phyloP scores from a whole-genome alignment of 495 filamentous ascomycete genomes.

The Aspergillus wentii region DNA sequence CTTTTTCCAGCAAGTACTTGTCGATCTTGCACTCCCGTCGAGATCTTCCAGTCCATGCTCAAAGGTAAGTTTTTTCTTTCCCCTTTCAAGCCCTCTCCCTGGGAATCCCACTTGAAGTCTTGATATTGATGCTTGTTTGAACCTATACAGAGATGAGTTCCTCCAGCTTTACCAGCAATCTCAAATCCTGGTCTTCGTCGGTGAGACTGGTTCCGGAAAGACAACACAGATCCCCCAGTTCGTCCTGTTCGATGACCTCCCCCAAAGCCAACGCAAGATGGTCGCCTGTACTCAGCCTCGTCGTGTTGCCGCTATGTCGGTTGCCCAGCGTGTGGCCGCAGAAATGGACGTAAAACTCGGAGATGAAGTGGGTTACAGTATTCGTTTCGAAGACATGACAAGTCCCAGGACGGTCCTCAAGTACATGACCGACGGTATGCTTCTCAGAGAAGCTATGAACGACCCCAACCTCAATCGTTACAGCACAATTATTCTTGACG shows the following conservation, averaged over 20 bases:
- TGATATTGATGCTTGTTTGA: too few species aligned
- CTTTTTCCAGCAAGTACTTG: slow-evolving; percentile 80
- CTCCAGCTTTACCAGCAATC: slow-evolving; percentile 84
- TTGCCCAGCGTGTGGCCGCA: slow-evolving; percentile 94
- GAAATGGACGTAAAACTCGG: slow-evolving; percentile 94
- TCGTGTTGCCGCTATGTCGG: slow-evolving; percentile 97
- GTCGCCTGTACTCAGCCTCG: slow-evolving; percentile 97
- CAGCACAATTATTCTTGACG: slow-evolving; percentile 97
- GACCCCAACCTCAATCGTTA: slow-evolving; percentile 88
- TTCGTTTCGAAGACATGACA: slow-evolving; percentile 97
- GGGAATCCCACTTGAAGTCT: too few species aligned
- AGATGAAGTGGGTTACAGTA: slow-evolving; percentile 97
- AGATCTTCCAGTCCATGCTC: slow-evolving; percentile 82
- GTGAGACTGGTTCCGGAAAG: slow-evolving; percentile 98
- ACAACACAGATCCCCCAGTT: slow-evolving; percentile 99
- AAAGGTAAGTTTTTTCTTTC: slow-evolving; percentile 54
- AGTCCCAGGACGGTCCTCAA: slow-evolving; percentile 87
- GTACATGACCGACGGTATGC: slow-evolving; percentile 99
- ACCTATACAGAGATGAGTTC: slow-evolving; percentile 92
- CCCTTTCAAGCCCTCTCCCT: too few species aligned
- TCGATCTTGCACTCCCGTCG: slow-evolving; percentile 78
- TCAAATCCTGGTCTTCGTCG: slow-evolving; percentile 96
- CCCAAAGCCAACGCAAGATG: slow-evolving; percentile 76
- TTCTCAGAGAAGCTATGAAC: slow-evolving; percentile 96
- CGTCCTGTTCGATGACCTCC: slow-evolving; percentile 93